Evolutionary conservation across 2,329 filamentous ascomycete genomes (phyloP).

Genomic region (Xylariaceae sp.): DNA sequence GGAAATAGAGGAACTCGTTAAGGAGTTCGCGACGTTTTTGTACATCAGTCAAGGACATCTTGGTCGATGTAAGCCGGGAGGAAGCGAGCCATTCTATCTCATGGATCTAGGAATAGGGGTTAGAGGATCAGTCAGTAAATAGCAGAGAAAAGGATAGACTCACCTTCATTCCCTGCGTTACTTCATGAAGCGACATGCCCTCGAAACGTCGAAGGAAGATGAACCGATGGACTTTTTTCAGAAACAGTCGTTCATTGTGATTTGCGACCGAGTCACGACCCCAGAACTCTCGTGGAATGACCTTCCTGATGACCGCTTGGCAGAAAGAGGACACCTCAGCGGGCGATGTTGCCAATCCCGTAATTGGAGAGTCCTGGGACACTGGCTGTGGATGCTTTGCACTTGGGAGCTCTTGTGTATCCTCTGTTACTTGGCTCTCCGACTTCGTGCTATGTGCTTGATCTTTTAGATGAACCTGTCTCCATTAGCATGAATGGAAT

Average conservation of each 20-base stretch:
- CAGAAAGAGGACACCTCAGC: slow-evolving; percentile 80
- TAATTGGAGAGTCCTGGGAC: slow-evolving; percentile 49
- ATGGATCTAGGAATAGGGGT: slow-evolving; percentile 47
- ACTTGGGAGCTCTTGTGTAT: slow-evolving; percentile 21
- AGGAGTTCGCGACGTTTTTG: slow-evolving; percentile 74
- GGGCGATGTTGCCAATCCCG: slow-evolving; percentile 61
- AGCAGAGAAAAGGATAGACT: slow-evolving; percentile 2
- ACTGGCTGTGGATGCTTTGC: slow-evolving; percentile 15
- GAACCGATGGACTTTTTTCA: slow-evolving; percentile 71
- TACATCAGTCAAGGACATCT: slow-evolving; percentile 64
- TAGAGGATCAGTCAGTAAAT: slow-evolving; percentile 8
- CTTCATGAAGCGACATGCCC: slow-evolving; percentile 70
- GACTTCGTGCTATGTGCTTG: slow-evolving; percentile 16
- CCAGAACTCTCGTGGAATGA: slow-evolving; percentile 74
- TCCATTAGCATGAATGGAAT: slow-evolving; percentile 15
- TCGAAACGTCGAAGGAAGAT: slow-evolving; percentile 76
- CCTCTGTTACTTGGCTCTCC: slow-evolving; percentile 10
- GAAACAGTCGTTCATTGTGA: slow-evolving; percentile 58
- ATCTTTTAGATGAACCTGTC: slow-evolving; percentile 16
- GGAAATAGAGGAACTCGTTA: slow-evolving; percentile 80
- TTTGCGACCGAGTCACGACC: slow-evolving; percentile 49
- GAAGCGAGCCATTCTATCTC: slow-evolving; percentile 68
- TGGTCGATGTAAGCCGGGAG: slow-evolving; percentile 43
- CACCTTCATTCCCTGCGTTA: slow-evolving; percentile 72
- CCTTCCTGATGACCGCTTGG: slow-evolving; percentile 63